Base-by-base conservation (phyloP, 495 filamentous ascomycete species). In the Annulohypoxylon nitens region DNA sequence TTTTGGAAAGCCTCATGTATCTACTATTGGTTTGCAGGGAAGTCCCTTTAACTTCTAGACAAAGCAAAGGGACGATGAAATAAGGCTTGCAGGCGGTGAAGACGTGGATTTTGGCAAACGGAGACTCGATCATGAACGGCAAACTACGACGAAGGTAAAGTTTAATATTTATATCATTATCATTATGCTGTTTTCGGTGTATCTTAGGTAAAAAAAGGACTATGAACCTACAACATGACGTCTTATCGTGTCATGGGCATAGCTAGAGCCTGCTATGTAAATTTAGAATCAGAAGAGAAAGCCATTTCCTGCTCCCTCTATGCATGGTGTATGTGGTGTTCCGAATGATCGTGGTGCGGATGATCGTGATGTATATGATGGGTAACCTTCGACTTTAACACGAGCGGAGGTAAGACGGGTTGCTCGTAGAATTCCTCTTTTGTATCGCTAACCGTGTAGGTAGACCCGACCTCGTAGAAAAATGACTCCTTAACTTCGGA, bases 401-500 rank as follows among this genome's bases (percentile, higher is more conserved):
- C 71, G 5, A 78, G 34, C 14, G 76, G 76, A 4, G 76, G 76
- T 11, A 78, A 61, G 45, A 63, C 59, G 6, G 75, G 74, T 11
- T 74, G 69, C 50, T 75, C 76, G 55, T 43, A 33, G 18, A 71
- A 25, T 30, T 71, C 69, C 48, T 76, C 74, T 36, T 74, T 75
- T 7, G 62, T 60, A 36, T 76, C 73, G 57, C 64, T 65, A 33
- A 78, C 47, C 7, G 66, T 74, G 48, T 73, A 69, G 41, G 70
- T 69, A 30, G 57, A 70, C 4, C 80, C 77, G 7, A 80, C 67
- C 69, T 84, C 83, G 58, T 77, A 81, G 16, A 70, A 70, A 68
- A 83, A 85, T 12, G 81, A 82, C 45, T 78, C 79, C 60, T 75
- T 81, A 26, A 85, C 80, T 26, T 78, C 74, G 23, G 82, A 80